Base-by-base conservation (phyloP, 345 rosid genomes). In the Bruguiera gymnorhiza region DNA sequence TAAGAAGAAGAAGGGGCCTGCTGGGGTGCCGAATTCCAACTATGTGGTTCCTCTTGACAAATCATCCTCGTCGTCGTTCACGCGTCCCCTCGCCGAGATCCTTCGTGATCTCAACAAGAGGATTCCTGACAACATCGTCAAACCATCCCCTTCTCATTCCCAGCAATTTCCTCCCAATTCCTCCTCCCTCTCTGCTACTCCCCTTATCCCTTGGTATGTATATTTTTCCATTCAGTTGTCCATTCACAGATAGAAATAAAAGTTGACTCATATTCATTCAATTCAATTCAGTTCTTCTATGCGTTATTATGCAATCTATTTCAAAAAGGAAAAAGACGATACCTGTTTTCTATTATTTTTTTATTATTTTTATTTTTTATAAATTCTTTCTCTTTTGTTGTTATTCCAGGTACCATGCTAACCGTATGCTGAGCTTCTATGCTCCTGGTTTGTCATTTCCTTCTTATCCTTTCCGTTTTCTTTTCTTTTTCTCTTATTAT, bases 41-140 rank as follows among this genome's bases (percentile, higher is more conserved):
- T 94, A 94, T 65, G 99, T 94, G 46, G 97, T 94, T 58, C 99
- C 97, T 63, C 73, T 94, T 69, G 93, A 91, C 75, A 91, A 87
- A 70, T 80, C 96, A 0, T 79, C 81, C 60, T 78, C 91, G 2
- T 73, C 87, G 48, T 74, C 89, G 1, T 81, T 95, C 72, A 92
- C 92, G 60, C 87, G 99, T 11, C 99, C 99, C 46, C 83, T 95
- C 20, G 90, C 77, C 24, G 99, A 95, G 88, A 95, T 95, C 85
- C 85, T 95, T 51, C 93, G 99, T n/a, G 99, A 95, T 71, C 97
- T 95, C 76, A 95, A 95, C 78, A 89, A 90, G 86, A 84, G 89
- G 80, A 90, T 95, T 71, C 97, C 99, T 37, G 97, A 92, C 31
- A 92, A 90, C 75, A 86, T 92, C 77, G 80, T 88, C 65, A 87